phyloP scores from a whole-genome alignment of 257 asterid genomes.

The Lycium ferocissimum region DNA sequence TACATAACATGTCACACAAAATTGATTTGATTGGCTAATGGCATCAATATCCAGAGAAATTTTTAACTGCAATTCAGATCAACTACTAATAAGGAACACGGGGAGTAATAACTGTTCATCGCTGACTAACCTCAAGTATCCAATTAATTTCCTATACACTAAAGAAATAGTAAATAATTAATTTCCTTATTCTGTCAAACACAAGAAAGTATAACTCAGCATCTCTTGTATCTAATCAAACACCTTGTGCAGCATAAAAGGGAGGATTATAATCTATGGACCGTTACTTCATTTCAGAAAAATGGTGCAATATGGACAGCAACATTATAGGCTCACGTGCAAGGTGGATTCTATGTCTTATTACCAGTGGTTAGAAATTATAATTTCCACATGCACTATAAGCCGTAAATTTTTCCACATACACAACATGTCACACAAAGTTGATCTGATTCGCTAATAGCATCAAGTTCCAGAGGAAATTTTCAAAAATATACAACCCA shows the following conservation, averaged over 20 bases:
- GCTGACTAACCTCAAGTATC: constrained; percentile 73
- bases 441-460: not conserved
- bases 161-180: too few relatives aligned
- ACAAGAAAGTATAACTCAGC: too few relatives aligned
- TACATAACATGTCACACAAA: not conserved
- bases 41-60: not conserved
- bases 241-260: too few relatives aligned
- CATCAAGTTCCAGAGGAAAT: not conserved
- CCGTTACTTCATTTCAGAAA: not conserved
- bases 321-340: not conserved
- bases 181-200: too few relatives aligned
- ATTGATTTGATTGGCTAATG: not conserved
- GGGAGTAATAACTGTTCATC: not conserved
- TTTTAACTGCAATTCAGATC: not conserved
- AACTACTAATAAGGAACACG: not conserved
- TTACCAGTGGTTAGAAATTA: too few relatives aligned
- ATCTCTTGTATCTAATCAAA: too few relatives aligned
- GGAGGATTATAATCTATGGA: not conserved
- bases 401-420: not conserved
- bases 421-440: not conserved
- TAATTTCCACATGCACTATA: not conserved
- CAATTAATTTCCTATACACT: constrained; percentile 38
- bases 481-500: too few relatives aligned
- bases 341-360: not conserved
- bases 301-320: not conserved